Evolutionary conservation across 768 basidiomycete genomes (phyloP).

Genomic region (Suillus clintonianus): DNA sequence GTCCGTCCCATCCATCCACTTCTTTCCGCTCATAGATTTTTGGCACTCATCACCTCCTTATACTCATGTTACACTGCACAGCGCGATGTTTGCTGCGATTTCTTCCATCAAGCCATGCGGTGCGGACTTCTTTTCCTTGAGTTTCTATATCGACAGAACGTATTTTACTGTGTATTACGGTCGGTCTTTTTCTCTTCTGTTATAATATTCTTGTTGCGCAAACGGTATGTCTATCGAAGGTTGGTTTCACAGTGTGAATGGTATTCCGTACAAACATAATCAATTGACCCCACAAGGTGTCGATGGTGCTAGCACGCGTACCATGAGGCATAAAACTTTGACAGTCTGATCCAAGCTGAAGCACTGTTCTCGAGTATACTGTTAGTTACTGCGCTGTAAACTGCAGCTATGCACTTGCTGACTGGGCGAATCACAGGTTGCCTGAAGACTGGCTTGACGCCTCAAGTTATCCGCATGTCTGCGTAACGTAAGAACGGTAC

Average conservation of each 20-base stretch:
- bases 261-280: background rate
- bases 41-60: constrained; percentile 29
- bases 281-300: constrained; percentile 1
- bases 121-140: constrained; percentile 23
- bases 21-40: constrained; percentile 19
- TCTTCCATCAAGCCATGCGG: constrained; percentile 21
- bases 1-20: constrained; percentile 38
- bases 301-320: background rate
- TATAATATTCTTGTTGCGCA: constrained; percentile 10
- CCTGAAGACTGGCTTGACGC: background rate
- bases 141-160: constrained; percentile 17
- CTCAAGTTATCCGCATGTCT: background rate
- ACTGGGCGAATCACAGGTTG: background rate
- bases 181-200: constrained; percentile 26
- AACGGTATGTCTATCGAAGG: constrained; percentile 7
- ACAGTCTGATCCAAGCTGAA: background rate
- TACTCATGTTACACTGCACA: constrained; percentile 9
- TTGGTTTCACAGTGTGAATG: constrained; percentile 2
- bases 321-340: background rate
- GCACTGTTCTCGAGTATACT: background rate
- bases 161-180: constrained; percentile 32
- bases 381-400: background rate
- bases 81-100: constrained; percentile 2
- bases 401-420: background rate
- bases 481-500: background rate